Base-by-base conservation (phyloP, 768 basidiomycete species). In the Serendipita sp. region DNA sequence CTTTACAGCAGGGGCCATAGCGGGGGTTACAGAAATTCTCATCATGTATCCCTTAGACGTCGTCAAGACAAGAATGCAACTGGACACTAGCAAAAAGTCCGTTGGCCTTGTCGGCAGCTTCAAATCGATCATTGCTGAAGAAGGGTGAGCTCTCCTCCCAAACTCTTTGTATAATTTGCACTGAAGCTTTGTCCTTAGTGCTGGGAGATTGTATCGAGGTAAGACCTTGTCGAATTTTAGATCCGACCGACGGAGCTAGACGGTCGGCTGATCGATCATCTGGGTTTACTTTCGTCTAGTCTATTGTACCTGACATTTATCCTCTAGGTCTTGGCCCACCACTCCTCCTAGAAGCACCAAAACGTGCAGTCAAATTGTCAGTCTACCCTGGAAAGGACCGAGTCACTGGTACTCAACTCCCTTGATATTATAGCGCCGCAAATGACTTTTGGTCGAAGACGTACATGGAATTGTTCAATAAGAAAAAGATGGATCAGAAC, bases 31-130 rank as follows among this genome's bases (percentile, higher is more conserved):
- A 30, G 76, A 77, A 63, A 75, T 77, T 13, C 73, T 76, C 28
- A 88, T 88, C 3, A 90, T 93, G 72, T 94, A 92, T 69, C 91
- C 92, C 65, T 85, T 94, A 67, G 92, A 89, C 92, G 71, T 70
- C 89, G 92, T 97, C 72, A 97, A 99, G 78, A 99, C 96, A 24
- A 89, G 96, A 32, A 94, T 97, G 85, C 96, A 99, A 73, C 80
- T 99, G n/a, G 88, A 89, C 73, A 89, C 86, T 3, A 91, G 91
- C 2, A 90, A 88, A 75, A 75, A 79, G 41, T 74, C 81, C 51
- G 78, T 82, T 65, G 89, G 93, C 3, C 81, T 98, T 70, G 78
- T 96, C 28, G 88, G 90, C 48, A 90, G 83, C 35, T 86, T 99
- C 75, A 78, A 77, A 66, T 79, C 84, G 13, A 98, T 99, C 72